Evolutionary conservation across 768 basidiomycete species (phyloP), one percentile per base, ranked within the genome.

Genomic region (Tylopilus rubrobrunneus): DNA sequence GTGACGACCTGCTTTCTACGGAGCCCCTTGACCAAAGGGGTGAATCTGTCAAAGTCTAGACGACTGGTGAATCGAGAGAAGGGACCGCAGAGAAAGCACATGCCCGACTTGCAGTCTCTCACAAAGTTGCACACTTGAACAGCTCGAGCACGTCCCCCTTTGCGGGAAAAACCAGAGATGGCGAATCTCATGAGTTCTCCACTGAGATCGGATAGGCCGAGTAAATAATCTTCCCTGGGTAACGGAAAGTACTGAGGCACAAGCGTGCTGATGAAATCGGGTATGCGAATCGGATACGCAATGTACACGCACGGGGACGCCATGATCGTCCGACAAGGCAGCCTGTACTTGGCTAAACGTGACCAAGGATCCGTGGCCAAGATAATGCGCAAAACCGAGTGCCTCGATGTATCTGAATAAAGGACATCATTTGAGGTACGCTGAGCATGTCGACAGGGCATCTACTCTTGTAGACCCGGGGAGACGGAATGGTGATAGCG

Each of bases 101-200:
- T 60, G 76, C 87, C 87, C 65, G 87, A 79, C 73, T 84, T 87
- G 70, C 88, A 91, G 34, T 74, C 74, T 53, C 89, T 74, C 17
- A 93, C 88, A 63, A 92, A 89, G 15, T 72, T 71, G 62, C 87
- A 86, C 7, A 89, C 78, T 56, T 84, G 74, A 19, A 71, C 73
- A 1, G 88, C 87, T 62, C 78, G 82, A 53, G 74, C 70, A 11
- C 82, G 80, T 4, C 86, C 87, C 3, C 86, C 86, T 44, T 79
- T 80, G 15, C 78, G 80, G 3, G 83, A 74, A 40, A 93, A 82
- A 44, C 88, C 82, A 44, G 92, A 89, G 55, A 98, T 96, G 11
- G 92, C 93, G 58, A 87, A 88, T 33, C 96, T 82, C 97, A 98
- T 98, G 25, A 98, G 81, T 71, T 99, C 97, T 42, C 97, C 97